Evolutionary conservation across 352 stramenopile species (phyloP).

Genomic region (Globisporangium abappressorium): DNA sequence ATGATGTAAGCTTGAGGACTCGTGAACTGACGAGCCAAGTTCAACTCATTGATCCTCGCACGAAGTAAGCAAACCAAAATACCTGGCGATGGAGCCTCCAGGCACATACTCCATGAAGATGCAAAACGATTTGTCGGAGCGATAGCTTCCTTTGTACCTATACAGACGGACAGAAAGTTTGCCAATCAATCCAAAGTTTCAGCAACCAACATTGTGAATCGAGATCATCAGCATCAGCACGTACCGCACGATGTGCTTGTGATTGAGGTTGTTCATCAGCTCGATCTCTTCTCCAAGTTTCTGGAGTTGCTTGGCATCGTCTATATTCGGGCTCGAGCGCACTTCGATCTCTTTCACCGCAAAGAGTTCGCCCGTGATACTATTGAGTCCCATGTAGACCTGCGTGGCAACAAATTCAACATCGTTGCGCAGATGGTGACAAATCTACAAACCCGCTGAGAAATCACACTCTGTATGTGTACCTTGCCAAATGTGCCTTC

Average conservation of each 20-base stretch:
- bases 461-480: not conserved
- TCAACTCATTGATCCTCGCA: not conserved
- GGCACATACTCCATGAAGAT: constrained; percentile 98
- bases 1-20: not conserved
- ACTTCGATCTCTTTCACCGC: constrained; percentile 90
- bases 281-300: constrained; percentile 90
- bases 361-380: constrained; percentile 88
- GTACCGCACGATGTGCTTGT: constrained; percentile 96
- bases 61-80: not conserved
- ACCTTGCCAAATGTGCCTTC: constrained; percentile 90
- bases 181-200: not conserved
- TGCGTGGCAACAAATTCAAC: constrained; percentile 10
- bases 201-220: not conserved
- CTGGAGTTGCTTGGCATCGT: constrained; percentile 66
- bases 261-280: constrained; percentile 92
- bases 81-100: constrained; percentile 86
- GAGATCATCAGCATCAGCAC: constrained; percentile 4
- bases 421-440: not conserved
- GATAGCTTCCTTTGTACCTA: constrained; percentile 84
- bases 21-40: not conserved
- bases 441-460: not conserved
- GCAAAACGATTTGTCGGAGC: constrained; percentile 76
- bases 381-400: constrained; percentile 95
- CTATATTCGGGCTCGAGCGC: constrained; percentile 40
- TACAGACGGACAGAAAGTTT: not conserved